Evolutionary conservation across 2,329 filamentous ascomycete genomes (phyloP).

Genomic region (Leptographium lundbergii): DNA sequence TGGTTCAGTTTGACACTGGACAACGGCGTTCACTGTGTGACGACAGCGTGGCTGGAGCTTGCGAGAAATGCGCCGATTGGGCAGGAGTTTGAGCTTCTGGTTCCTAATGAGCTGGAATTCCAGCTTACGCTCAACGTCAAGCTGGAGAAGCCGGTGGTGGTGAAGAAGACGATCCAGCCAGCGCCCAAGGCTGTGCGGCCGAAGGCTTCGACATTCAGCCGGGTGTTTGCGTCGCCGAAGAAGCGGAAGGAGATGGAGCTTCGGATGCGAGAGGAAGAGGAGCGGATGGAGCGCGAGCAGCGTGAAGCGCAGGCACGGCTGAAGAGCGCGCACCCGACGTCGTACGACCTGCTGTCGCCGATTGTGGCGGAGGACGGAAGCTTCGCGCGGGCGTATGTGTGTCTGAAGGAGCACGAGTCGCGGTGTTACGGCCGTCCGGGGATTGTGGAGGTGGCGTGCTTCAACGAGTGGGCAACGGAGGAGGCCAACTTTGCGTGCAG

Average conservation of each 20-base stretch:
- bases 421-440: conserved; percentile 81
- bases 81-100: conserved; percentile 95
- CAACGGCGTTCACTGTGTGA: conserved; percentile 95
- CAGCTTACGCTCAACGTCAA: conserved; percentile 95
- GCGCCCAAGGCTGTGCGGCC: conserved; percentile 52
- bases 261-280: conserved; percentile 70
- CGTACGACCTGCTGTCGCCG: conserved; percentile 79
- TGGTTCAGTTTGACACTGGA: conserved; percentile 97
- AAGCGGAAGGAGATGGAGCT: conserved; percentile 92
- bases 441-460: conserved; percentile 80
- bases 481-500: conserved; percentile 67
- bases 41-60: conserved; percentile 87
- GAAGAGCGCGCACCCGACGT: conserved; percentile 51
- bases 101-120: conserved; percentile 96
- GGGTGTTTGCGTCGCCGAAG: conserved; percentile 87
- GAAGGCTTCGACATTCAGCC: conserved; percentile 82
- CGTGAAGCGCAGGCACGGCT: conserved; percentile 51
- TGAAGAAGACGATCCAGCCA: conserved; percentile 32
- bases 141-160: conserved; percentile 60
- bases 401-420: conserved; percentile 82
- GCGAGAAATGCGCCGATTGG: conserved; percentile 88
- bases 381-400: conserved; percentile 88
- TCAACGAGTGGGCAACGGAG: conserved; percentile 97
- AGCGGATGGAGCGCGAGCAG: conserved; percentile 52
- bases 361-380: conserved; percentile 84